Evolutionary conservation across 441 rosid genomes (phyloP).

Genomic region (Caryocar brasiliense): DNA sequence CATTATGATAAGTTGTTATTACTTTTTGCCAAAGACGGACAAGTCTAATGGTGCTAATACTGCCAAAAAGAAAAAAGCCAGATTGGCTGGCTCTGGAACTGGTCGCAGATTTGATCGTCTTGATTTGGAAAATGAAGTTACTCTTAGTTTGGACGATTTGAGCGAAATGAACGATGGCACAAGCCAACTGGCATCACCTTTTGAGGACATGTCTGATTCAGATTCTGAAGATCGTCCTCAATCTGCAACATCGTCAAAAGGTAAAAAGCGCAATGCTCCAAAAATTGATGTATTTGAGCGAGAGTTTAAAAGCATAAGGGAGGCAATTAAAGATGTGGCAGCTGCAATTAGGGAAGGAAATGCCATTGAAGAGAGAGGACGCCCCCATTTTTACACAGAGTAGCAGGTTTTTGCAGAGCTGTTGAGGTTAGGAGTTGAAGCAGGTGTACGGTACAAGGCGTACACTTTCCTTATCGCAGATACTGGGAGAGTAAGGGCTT

Average conservation of each 20-base stretch:
- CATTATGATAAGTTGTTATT: slow-evolving; percentile 9
- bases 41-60: not conserved
- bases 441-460: slow-evolving; percentile 12
- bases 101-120: not conserved
- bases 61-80: slow-evolving; percentile 2
- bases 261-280: slow-evolving; percentile 13
- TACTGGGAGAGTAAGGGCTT: slow-evolving; percentile 12
- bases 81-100: not conserved
- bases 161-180: slow-evolving; percentile 18
- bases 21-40: slow-evolving; percentile 14
- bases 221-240: slow-evolving; percentile 10
- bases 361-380: slow-evolving; percentile 15
- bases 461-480: slow-evolving; percentile 17
- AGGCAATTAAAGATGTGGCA: slow-evolving; percentile 20
- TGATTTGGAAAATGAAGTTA: slow-evolving; percentile 5
- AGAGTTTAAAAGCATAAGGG: slow-evolving; percentile 10
- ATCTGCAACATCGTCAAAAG: slow-evolving; percentile 13
- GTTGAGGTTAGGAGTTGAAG: slow-evolving; percentile 13
- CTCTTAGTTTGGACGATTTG: slow-evolving; percentile 8
- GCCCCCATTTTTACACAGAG: slow-evolving; percentile 16
- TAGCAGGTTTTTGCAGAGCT: slow-evolving; percentile 21
- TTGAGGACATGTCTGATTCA: slow-evolving; percentile 9
- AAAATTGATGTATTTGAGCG: slow-evolving; percentile 7
- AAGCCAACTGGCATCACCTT: slow-evolving; percentile 12
- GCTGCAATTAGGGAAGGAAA: slow-evolving; percentile 20